Conservation (phyloP, 1,139 yeast genomes). For the Hyphopichia fennica region DNA sequence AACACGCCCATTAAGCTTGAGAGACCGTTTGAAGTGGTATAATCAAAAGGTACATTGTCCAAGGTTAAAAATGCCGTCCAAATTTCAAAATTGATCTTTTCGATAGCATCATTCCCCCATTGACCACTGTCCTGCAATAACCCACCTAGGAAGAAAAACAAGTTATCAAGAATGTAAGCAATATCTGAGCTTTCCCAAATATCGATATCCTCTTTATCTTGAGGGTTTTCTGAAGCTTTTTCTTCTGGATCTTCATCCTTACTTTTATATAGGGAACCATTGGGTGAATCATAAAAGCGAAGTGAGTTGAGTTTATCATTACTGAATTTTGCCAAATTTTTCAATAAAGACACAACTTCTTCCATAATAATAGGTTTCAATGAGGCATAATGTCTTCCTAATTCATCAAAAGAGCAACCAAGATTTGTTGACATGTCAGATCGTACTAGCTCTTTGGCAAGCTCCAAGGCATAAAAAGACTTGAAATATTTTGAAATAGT, state of each 20-base stretch:
- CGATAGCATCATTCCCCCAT: constrained; percentile 48
- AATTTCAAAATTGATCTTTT: constrained; percentile 38
- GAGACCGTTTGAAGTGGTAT: constrained; percentile 54
- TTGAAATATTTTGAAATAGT: constrained; percentile 52
- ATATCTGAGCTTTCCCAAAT: constrained; percentile 54
- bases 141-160: constrained; percentile 46
- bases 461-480: constrained; percentile 47
- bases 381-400: constrained; percentile 80
- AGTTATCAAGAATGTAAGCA: constrained; percentile 48
- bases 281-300: constrained; percentile 42
- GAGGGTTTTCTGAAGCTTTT: constrained; percentile 30
- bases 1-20: constrained; percentile 55
- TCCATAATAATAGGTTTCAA: constrained; percentile 60
- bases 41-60: constrained; percentile 61
- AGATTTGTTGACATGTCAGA: constrained; percentile 52
- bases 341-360: constrained; percentile 49
- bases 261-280: constrained; percentile 43
- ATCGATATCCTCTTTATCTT: constrained; percentile 28
- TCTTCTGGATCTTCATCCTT: constrained; percentile 38
- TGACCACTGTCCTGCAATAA: constrained; percentile 47
- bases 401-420: constrained; percentile 76
- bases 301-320: constrained; percentile 35
- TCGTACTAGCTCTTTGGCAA: constrained; percentile 45
- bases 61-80: constrained; percentile 47
- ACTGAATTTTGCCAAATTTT: constrained; percentile 33